Conservation (phyloP, 306 rosid species). For the Quillaja saponaria region DNA sequence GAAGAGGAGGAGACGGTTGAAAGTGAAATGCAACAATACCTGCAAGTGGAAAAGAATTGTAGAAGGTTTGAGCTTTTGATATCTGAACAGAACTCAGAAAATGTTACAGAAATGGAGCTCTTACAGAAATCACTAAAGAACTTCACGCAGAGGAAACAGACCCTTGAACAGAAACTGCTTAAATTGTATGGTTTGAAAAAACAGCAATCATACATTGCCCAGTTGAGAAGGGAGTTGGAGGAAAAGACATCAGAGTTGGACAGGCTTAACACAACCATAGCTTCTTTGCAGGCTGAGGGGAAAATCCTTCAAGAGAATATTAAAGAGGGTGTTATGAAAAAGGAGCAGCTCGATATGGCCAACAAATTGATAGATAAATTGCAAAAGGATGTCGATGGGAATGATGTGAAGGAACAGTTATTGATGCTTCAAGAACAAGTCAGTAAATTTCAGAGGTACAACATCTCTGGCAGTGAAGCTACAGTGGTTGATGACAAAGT, state of each 20-base stretch:
- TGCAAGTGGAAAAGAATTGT: not conserved
- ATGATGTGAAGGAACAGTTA: constrained; percentile 27
- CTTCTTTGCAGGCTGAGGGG: constrained; percentile 37
- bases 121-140: constrained; percentile 28
- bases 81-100: constrained; percentile 3
- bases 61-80: constrained; percentile 17
- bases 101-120: constrained; percentile 25
- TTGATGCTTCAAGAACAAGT: constrained; percentile 36
- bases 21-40: constrained; percentile 12
- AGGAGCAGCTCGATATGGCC: constrained; percentile 38
- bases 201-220: constrained; percentile 31
- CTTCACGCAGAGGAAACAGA: constrained; percentile 38
- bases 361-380: constrained; percentile 29
- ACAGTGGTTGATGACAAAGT: constrained; percentile 32
- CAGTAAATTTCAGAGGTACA: constrained; percentile 19
- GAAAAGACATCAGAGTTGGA: constrained; percentile 33
- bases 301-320: constrained; percentile 36
- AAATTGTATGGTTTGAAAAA: constrained; percentile 35
- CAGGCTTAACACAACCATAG: constrained; percentile 27
- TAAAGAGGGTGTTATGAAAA: constrained; percentile 25
- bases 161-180: constrained; percentile 40
- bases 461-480: constrained; percentile 12
- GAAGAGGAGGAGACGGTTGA: constrained; percentile 25
- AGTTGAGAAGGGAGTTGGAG: constrained; percentile 28
- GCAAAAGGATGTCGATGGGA: constrained; percentile 24